phyloP scores from a whole-genome alignment of 2,329 filamentous ascomycete genomes.

The Pseudogymnoascus sp. region DNA sequence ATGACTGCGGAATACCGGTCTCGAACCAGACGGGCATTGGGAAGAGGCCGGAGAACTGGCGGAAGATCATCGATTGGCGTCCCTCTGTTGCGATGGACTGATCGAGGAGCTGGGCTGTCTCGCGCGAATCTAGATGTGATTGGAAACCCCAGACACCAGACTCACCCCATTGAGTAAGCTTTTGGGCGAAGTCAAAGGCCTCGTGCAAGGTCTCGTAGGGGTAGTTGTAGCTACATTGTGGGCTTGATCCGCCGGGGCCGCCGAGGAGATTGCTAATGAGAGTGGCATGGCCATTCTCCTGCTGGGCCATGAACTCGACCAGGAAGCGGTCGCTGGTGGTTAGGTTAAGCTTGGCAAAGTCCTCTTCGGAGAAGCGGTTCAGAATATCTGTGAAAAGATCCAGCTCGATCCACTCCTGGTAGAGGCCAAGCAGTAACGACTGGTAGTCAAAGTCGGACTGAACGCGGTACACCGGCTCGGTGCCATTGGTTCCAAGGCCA shows the following conservation, averaged over 20 bases:
- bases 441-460: slow-evolving; percentile 80
- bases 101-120: slow-evolving; percentile 64
- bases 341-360: slow-evolving; percentile 64
- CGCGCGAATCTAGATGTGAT: slow-evolving; percentile 67
- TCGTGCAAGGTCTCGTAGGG: slow-evolving; percentile 68
- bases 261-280: slow-evolving; percentile 74
- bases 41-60: slow-evolving; percentile 72
- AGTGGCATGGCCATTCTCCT: slow-evolving; percentile 72
- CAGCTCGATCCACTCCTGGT: slow-evolving; percentile 80
- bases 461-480: slow-evolving; percentile 66
- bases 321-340: slow-evolving; percentile 62
- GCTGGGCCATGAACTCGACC: slow-evolving; percentile 69
- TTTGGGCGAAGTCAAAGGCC: slow-evolving; percentile 78
- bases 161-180: slow-evolving; percentile 76
- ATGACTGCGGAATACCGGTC: slow-evolving; percentile 71
- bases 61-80: slow-evolving; percentile 77
- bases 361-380: slow-evolving; percentile 57
- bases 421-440: slow-evolving; percentile 62
- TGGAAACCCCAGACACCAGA: slow-evolving; percentile 76
- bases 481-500: slow-evolving; percentile 72
- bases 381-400: slow-evolving; percentile 76
- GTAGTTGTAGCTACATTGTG: slow-evolving; percentile 75
- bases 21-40: slow-evolving; percentile 82
- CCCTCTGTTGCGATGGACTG: slow-evolving; percentile 74
- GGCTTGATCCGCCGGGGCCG: slow-evolving; percentile 48